Conservation (phyloP, 2,329 filamentous ascomycete species). For the Colletotrichum abscissum region DNA sequence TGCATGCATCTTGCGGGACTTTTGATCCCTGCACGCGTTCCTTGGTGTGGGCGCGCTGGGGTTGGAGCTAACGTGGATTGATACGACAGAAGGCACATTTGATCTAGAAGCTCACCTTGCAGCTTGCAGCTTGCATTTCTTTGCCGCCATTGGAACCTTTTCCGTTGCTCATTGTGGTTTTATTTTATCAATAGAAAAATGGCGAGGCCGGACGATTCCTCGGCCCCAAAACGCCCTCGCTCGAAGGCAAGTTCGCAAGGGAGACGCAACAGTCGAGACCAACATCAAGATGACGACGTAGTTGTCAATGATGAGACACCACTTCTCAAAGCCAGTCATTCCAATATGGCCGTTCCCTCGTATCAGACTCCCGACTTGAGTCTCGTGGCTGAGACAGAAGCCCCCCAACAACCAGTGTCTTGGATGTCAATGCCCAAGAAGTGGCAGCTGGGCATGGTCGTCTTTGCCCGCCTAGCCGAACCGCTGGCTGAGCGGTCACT, state of each 20-base stretch:
- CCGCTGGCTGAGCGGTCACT: constrained; percentile 41
- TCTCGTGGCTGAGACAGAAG: neutral
- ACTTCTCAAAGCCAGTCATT: neutral
- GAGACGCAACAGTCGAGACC: neutral
- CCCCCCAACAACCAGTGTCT: constrained; percentile 1
- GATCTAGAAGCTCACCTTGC: neutral
- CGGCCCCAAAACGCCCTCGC: neutral
- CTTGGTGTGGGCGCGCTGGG: neutral
- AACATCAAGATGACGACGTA: neutral
- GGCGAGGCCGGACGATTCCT: neutral
- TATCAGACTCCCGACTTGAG: neutral
- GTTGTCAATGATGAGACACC: neutral
- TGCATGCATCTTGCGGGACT: neutral
- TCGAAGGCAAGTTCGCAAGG: neutral
- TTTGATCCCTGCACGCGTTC: neutral
- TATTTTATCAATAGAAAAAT: neutral
- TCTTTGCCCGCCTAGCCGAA: constrained; percentile 42
- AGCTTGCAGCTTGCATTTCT: neutral
- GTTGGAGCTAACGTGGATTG: neutral
- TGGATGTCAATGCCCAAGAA: constrained; percentile 41
- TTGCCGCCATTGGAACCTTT: neutral
- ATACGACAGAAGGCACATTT: neutral
- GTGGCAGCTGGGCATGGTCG: constrained; percentile 41
- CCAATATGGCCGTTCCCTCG: neutral
- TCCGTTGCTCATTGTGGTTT: neutral